These are phyloP conservation scores for Blastobotrys ciferrii DNA, from an alignment of 1,139 yeast species.

Conservation along the genomic window DNA sequence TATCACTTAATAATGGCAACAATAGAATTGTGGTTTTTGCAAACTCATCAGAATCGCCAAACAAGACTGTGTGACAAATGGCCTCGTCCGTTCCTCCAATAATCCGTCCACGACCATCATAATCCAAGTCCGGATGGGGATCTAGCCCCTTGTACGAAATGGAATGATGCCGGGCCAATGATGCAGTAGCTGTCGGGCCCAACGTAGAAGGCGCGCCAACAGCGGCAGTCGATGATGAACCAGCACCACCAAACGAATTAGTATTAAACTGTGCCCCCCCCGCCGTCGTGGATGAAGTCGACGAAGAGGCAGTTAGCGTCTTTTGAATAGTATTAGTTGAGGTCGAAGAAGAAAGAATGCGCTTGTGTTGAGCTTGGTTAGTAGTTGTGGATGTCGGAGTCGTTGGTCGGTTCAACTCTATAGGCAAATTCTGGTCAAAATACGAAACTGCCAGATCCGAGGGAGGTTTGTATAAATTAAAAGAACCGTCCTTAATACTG, in stretches of 20 bases:
- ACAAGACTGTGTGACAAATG: constrained; percentile 69
- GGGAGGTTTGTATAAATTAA: constrained; percentile 35
- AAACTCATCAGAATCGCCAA: constrained; percentile 44
- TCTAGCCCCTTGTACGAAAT: constrained; percentile 29
- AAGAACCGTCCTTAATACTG: constrained; percentile 31
- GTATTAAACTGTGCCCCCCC: not conserved
- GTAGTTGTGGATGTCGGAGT: constrained; percentile 11
- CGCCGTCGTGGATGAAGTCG: not conserved
- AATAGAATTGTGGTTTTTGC: constrained; percentile 51
- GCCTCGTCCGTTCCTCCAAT: constrained; percentile 62
- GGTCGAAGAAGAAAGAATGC: not conserved
- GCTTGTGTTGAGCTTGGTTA: constrained; percentile 12
- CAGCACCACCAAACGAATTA: constrained; percentile 1
- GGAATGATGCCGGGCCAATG: not conserved
- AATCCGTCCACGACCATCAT: constrained; percentile 50
- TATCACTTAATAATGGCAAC: constrained; percentile 65
- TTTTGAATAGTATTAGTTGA: constrained; percentile 4
- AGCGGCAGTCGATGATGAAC: constrained; percentile 1
- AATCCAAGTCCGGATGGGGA: constrained; percentile 68
- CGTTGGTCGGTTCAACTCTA: constrained; percentile 12
- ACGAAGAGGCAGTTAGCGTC: not conserved
- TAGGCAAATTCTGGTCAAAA: constrained; percentile 28
- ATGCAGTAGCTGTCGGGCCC: not conserved
- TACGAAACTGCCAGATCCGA: constrained; percentile 30
- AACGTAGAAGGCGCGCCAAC: not conserved